Conservation (phyloP, 2,329 filamentous ascomycete species). For the Dendryphion nanum region DNA sequence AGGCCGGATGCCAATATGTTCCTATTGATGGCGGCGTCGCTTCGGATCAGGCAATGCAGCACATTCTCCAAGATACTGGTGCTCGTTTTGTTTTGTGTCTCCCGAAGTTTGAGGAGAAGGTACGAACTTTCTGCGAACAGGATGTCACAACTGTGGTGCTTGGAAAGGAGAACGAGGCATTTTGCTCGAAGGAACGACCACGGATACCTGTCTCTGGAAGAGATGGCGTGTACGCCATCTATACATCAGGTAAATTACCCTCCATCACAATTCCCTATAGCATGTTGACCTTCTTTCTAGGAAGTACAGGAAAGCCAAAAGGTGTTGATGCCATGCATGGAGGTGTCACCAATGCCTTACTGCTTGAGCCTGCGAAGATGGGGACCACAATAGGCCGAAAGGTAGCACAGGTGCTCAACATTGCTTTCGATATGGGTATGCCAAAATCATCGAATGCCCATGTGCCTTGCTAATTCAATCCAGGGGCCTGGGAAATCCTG, state of each 20-base stretch:
- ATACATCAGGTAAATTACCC: slow-evolving; percentile 47
- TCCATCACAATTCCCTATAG: background rate
- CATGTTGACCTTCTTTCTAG: slow-evolving; percentile 12
- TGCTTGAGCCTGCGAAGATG: slow-evolving; percentile 52
- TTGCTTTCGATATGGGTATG: slow-evolving; percentile 63
- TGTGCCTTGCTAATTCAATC: slow-evolving; percentile 1
- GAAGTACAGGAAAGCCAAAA: slow-evolving; percentile 58
- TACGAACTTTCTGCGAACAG: slow-evolving; percentile 14
- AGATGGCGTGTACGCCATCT: slow-evolving; percentile 44
- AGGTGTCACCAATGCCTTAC: slow-evolving; percentile 56
- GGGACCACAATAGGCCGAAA: slow-evolving; percentile 51
- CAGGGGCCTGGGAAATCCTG: slow-evolving; percentile 62
- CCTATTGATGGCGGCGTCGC: slow-evolving; percentile 55
- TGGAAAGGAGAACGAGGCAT: slow-evolving; percentile 11
- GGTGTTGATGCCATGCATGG: slow-evolving; percentile 58
- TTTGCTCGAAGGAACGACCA: slow-evolving; percentile 17
- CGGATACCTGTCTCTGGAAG: slow-evolving; percentile 10
- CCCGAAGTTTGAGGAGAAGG: slow-evolving; percentile 27
- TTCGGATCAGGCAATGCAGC: slow-evolving; percentile 39
- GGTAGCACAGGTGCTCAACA: slow-evolving; percentile 57
- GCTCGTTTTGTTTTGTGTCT: slow-evolving; percentile 51
- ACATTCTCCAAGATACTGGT: slow-evolving; percentile 51
- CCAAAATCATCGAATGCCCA: slow-evolving; percentile 3
- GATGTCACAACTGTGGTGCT: slow-evolving; percentile 17
- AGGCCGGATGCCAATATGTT: slow-evolving; percentile 59